phyloP scores from a whole-genome alignment of 1,284 basidiomycete species.

The Fomitopsis palustris region DNA sequence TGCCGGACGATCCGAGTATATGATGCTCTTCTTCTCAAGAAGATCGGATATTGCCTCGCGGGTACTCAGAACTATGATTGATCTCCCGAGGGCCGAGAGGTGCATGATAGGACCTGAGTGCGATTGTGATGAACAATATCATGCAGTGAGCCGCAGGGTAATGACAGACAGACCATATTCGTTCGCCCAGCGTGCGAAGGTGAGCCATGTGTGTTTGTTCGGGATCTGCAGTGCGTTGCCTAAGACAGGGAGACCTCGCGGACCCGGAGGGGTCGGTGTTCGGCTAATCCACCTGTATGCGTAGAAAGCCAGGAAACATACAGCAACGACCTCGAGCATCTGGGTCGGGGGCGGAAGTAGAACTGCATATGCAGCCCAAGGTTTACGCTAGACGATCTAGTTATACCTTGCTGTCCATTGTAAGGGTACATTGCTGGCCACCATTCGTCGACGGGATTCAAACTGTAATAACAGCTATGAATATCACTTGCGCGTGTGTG shows the following conservation, averaged over 20 bases:
- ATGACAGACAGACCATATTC: not conserved
- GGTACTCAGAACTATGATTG: constrained; percentile 1
- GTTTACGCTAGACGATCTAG: too few species aligned
- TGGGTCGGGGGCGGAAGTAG: not conserved
- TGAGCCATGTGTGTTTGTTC: not conserved
- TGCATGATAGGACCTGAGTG: constrained; percentile 1
- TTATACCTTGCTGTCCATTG: too few species aligned
- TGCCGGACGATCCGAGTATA: constrained; percentile 4
- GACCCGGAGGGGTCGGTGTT: not conserved
- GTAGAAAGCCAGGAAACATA: not conserved
- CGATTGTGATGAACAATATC: not conserved
- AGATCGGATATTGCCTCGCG: not conserved
- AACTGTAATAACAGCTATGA: too few species aligned
- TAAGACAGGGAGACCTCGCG: not conserved
- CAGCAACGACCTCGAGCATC: not conserved
- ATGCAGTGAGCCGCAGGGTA: not conserved
- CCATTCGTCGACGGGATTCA: too few species aligned
- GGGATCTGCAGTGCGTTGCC: not conserved
- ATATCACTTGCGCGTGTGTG: too few species aligned
- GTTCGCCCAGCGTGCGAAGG: not conserved
- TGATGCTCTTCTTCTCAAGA: not conserved
- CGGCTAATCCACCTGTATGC: not conserved
- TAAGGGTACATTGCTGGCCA: too few species aligned
- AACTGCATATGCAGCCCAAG: too few species aligned
- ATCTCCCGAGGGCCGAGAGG: not conserved